Conservation (phyloP, 768 basidiomycete species). For the Cystofilobasidium capitatum region DNA sequence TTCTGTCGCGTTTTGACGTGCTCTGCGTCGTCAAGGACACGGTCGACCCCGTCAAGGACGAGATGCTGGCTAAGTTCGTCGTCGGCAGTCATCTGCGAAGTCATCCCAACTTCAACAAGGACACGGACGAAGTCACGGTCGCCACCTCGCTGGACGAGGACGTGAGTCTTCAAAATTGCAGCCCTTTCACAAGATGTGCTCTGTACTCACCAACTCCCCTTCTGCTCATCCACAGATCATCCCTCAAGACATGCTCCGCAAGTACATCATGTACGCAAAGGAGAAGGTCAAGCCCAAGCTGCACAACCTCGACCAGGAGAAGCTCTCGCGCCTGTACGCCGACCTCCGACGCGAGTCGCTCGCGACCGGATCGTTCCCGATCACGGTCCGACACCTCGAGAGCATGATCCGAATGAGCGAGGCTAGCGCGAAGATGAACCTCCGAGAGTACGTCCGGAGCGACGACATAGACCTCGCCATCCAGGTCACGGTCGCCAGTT, state of each 20-base stretch:
- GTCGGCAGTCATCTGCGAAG: slow-evolving; percentile 90
- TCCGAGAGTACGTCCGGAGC: slow-evolving; percentile 86
- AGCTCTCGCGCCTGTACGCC: slow-evolving; percentile 82
- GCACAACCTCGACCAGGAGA: slow-evolving; percentile 90
- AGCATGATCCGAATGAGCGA: slow-evolving; percentile 99
- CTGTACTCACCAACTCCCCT: neutral
- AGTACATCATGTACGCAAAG: slow-evolving; percentile 98
- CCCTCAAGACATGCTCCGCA: slow-evolving; percentile 87
- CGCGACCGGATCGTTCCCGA: slow-evolving; percentile 96
- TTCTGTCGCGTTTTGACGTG: slow-evolving; percentile 94
- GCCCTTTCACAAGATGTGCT: neutral
- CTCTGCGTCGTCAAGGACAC: slow-evolving; percentile 96
- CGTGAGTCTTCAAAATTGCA: slow-evolving; percentile 47
- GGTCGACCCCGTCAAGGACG: slow-evolving; percentile 93
- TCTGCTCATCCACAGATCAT: slow-evolving; percentile 56
- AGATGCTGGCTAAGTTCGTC: slow-evolving; percentile 92
- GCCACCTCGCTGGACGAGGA: slow-evolving; percentile 74
- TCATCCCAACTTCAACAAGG: slow-evolving; percentile 82
- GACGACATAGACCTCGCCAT: slow-evolving; percentile 98
- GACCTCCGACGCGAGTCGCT: slow-evolving; percentile 92
- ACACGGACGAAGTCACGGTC: slow-evolving; percentile 86
- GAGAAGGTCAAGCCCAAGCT: slow-evolving; percentile 88
- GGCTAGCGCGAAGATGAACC: slow-evolving; percentile 95
- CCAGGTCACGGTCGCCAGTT: slow-evolving; percentile 86
- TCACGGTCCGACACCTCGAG: slow-evolving; percentile 94